These are phyloP conservation scores for Thelonectria olida DNA, from an alignment of 2,329 filamentous ascomycete species.

Conservation along the genomic window DNA sequence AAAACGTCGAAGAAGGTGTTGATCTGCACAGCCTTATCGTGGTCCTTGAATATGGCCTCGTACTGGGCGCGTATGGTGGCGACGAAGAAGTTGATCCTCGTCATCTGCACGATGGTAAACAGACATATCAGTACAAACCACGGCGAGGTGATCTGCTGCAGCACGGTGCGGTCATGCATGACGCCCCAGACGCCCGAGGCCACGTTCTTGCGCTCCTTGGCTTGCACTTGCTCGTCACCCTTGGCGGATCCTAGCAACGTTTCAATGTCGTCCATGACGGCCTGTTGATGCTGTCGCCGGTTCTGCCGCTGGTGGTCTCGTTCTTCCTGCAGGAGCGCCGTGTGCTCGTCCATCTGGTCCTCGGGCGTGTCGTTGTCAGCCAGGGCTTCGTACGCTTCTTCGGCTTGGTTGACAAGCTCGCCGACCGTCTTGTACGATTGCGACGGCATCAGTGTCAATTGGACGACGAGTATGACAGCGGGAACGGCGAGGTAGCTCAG, in stretches of 20 bases:
- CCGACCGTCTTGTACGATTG: conserved; percentile 87
- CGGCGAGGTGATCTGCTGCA: conserved; percentile 77
- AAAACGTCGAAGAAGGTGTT: conserved; percentile 86
- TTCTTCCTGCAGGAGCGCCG: conserved; percentile 63
- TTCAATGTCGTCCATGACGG: conserved; percentile 75
- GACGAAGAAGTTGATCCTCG: conserved; percentile 91
- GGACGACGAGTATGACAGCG: conserved; percentile 68
- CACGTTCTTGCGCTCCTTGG: conserved; percentile 75
- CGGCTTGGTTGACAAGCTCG: conserved; percentile 80
- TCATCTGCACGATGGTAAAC: conserved; percentile 82
- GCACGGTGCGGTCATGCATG: conserved; percentile 76
- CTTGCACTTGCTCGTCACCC: conserved; percentile 69
- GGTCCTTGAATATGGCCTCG: conserved; percentile 73
- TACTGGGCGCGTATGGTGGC: conserved; percentile 88
- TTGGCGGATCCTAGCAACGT: conserved; percentile 73
- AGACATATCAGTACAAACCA: conserved; percentile 88
- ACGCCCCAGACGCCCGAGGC: conserved; percentile 86
- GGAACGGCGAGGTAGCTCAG: conserved; percentile 77
- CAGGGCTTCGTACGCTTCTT: conserved; percentile 53
- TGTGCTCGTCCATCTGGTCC: conserved; percentile 68
- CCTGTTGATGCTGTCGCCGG: conserved; percentile 66
- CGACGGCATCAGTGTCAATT: conserved; percentile 76
- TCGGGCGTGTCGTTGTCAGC: conserved; percentile 46
- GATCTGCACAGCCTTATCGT: conserved; percentile 69
- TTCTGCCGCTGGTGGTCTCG: conserved; percentile 56